Evolutionary conservation across 768 basidiomycete genomes (phyloP).

Genomic region (Russula emetica): DNA sequence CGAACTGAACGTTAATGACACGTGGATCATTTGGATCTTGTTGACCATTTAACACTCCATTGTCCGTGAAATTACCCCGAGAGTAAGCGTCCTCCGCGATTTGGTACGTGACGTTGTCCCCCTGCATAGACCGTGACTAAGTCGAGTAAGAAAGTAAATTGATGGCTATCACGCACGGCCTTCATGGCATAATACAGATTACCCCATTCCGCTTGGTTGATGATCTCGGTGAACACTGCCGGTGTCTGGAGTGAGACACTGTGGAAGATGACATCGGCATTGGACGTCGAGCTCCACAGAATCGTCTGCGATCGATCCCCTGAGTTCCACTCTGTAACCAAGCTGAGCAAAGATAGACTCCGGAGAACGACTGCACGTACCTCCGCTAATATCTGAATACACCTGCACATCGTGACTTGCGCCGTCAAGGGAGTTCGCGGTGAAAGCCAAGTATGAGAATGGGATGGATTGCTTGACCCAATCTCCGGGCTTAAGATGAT

Average conservation of each 20-base stretch:
- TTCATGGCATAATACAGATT: constrained; percentile 25
- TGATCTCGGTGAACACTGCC: constrained; percentile 17
- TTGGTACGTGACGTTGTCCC: constrained; percentile 21
- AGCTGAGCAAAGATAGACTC: not conserved
- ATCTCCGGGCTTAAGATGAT: constrained; percentile 34
- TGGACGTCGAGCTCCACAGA: constrained; percentile 8
- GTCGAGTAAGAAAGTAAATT: not conserved
- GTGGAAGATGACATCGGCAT: constrained; percentile 22
- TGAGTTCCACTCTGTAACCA: constrained; percentile 29
- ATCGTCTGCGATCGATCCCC: constrained; percentile 20
- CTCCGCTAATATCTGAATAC: constrained; percentile 40
- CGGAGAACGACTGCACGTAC: constrained; percentile 25
- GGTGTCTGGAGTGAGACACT: constrained; percentile 11
- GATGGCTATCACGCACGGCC: constrained; percentile 8
- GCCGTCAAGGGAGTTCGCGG: constrained; percentile 34
- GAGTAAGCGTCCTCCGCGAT: constrained; percentile 11
- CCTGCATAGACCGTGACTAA: constrained; percentile 6
- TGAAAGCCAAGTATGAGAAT: constrained; percentile 38
- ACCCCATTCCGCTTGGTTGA: constrained; percentile 27
- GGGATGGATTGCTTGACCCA: constrained; percentile 39
- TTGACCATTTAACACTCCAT: constrained; percentile 26
- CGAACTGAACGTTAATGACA: constrained; percentile 22
- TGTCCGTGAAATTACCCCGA: constrained; percentile 25
- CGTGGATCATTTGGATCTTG: constrained; percentile 18
- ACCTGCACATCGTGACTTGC: constrained; percentile 36